Evolutionary conservation across 1,139 yeast species (phyloP), one percentile per base, ranked within the genome.

Genomic region (Blastobotrys raffinosifermentans): DNA sequence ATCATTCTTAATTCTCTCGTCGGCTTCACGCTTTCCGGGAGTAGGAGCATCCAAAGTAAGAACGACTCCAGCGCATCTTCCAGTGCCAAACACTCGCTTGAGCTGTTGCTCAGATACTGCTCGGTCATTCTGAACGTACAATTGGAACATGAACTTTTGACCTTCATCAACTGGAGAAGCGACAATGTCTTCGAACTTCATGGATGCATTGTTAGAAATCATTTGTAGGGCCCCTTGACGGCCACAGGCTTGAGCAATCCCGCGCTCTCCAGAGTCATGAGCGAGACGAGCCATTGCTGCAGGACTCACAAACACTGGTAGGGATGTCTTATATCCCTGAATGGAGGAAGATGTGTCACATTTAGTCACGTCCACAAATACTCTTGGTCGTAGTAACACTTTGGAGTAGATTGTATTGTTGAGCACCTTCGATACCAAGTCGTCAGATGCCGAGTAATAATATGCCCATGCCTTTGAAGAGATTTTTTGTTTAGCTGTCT

Each of bases 11-110:
- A 49, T 37, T 37, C 76, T 56, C 70, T 73, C 75, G 49, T 74
- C 78, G 46, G 71, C 70, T 48, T 73, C 78, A 51, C 94, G 72
- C 51, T 85, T 74, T n/a, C 94, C 94, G 40, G 84, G 70, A 37
- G 80, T 76, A 7, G 94, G 91, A 0, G 94, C 91, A 65, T 84
- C 94, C 10, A 84, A 86, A 0, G 93, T 82, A 29, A 82, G 72
- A 49, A 82, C 81, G n/a, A 82, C 63, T 0, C 84, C 93, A 56
- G 76, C 84, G 43, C 73, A 69, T 26, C 45, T 36, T 14, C 58
- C 58, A 2, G 60, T 53, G 5, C 29, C 48, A 13, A 54, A 38
- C 0, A 84, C 87, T 42, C 75, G 75, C 40, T 66, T 63, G 20
- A 82, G 72, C 46, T 79, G 64, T 16, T 66, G 56, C 31, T 68